Percentiles rank a stretch among this genome's conserved stretches.
Evolutionary conservation across 169 alveolate species (phyloP).

Genomic region (Plasmodium knowlesi): DNA sequence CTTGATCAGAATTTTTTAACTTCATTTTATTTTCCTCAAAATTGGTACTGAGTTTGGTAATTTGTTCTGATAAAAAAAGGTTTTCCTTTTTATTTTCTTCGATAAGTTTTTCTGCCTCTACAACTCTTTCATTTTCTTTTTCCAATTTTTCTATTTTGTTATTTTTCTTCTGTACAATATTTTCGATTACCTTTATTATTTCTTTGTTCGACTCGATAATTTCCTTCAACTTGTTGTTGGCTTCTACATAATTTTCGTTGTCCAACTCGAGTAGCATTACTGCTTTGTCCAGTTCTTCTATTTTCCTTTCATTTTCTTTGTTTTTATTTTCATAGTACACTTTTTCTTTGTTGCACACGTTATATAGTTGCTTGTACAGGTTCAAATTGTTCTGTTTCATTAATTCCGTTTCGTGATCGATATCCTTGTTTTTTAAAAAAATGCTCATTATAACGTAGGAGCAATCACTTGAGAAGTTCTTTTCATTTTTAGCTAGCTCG

Average conservation of each 20-base stretch:
- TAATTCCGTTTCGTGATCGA: constrained; percentile 57
- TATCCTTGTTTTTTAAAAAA: constrained; percentile 48
- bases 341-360: constrained; percentile 47
- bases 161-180: constrained; percentile 49
- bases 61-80: constrained; percentile 32
- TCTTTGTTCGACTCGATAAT: constrained; percentile 63
- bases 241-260: constrained; percentile 48
- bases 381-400: constrained; percentile 54
- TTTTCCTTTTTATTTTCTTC: constrained; percentile 68
- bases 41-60: constrained; percentile 20
- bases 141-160: constrained; percentile 62
- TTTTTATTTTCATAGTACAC: constrained; percentile 38
- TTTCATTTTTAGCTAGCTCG: constrained; percentile 18
- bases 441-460: constrained; percentile 64
- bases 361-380: constrained; percentile 45
- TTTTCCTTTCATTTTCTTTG: constrained; percentile 69
- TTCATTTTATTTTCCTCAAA: constrained; percentile 45
- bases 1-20: constrained; percentile 39
- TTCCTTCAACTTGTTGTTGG: constrained; percentile 57
- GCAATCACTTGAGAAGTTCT: constrained; percentile 12
- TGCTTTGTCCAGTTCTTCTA: constrained; percentile 59
- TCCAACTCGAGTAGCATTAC: constrained; percentile 69
- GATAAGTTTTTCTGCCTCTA: constrained; percentile 34
- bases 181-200: constrained; percentile 54
- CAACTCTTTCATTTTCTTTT: constrained; percentile 58